phyloP scores from a whole-genome alignment of 2,329 filamentous ascomycete genomes.

The Aspergillus hiratsukae region DNA sequence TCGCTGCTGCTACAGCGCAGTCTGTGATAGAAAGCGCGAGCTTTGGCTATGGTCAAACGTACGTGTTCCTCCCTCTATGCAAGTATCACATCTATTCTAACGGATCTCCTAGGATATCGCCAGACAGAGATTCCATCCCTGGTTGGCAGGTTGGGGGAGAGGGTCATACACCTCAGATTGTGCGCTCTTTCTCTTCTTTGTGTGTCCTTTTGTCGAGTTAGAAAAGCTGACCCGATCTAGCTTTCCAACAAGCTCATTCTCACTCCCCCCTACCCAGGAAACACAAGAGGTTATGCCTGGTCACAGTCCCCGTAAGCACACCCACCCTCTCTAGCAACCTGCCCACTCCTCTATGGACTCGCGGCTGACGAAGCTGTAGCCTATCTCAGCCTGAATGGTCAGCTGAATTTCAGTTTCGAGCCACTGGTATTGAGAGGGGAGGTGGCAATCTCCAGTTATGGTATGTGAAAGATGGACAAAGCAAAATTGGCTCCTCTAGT shows the following conservation, averaged over 20 bases:
- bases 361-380: conserved; percentile 24
- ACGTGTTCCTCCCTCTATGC: conserved; percentile 16
- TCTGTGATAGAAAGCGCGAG: conserved; percentile 68
- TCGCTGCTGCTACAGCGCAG: conserved; percentile 56
- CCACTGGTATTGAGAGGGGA: conserved; percentile 76
- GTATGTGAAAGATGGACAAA: conserved; percentile 69
- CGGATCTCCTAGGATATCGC: conserved; percentile 55
- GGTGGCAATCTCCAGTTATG: conserved; percentile 91
- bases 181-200: conserved; percentile 18
- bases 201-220: neutral
- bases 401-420: conserved; percentile 81
- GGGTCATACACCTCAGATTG: conserved; percentile 52
- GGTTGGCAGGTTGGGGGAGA: conserved; percentile 54
- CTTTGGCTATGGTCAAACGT: conserved; percentile 69
- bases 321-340: neutral
- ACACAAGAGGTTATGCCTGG: conserved; percentile 81
- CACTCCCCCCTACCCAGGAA: conserved; percentile 82
- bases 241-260: conserved; percentile 90
- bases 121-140: conserved; percentile 45
- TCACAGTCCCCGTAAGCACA: conserved; percentile 52
- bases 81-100: conserved; percentile 6
- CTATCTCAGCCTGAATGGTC: conserved; percentile 65
- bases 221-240: conserved; percentile 23
- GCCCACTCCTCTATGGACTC: neutral
- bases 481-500: conserved; percentile 64